These are phyloP conservation scores for Fusarium sp. DNA, from an alignment of 2,329 filamentous ascomycete genomes.

Conservation along the genomic window DNA sequence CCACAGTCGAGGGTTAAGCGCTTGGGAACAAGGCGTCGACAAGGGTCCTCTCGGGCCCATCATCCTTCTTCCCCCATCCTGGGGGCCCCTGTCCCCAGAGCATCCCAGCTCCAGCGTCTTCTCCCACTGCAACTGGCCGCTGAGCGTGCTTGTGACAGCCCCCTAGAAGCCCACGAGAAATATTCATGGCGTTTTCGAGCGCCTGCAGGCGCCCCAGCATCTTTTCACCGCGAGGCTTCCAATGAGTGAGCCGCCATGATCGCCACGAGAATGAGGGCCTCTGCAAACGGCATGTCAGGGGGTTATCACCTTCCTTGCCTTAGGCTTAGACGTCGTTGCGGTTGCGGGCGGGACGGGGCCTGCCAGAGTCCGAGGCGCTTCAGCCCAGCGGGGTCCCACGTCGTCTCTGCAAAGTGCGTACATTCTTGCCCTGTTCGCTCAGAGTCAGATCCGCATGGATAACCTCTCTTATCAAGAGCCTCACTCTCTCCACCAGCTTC, in stretches of 20 bases:
- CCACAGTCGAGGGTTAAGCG: constrained; percentile 6
- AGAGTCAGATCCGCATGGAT: not conserved
- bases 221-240: not conserved
- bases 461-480: not conserved
- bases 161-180: constrained; percentile 4
- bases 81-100: constrained; percentile 3
- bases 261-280: not conserved
- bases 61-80: not conserved
- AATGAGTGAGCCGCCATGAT: not conserved
- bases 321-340: not conserved
- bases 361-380: not conserved
- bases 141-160: not conserved
- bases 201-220: not conserved
- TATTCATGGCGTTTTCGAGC: not conserved
- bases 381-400: not conserved
- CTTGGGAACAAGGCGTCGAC: constrained; percentile 8
- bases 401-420: constrained; percentile 6
- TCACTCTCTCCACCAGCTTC: not conserved
- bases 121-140: constrained; percentile 7
- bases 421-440: not conserved
- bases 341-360: not conserved
- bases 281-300: constrained; percentile 4
- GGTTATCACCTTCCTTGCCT: not conserved
- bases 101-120: constrained; percentile 7
- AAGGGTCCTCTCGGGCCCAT: not conserved